Conservation (phyloP, 2,329 filamentous ascomycete genomes). For the Pseudocercospora crystallina region DNA sequence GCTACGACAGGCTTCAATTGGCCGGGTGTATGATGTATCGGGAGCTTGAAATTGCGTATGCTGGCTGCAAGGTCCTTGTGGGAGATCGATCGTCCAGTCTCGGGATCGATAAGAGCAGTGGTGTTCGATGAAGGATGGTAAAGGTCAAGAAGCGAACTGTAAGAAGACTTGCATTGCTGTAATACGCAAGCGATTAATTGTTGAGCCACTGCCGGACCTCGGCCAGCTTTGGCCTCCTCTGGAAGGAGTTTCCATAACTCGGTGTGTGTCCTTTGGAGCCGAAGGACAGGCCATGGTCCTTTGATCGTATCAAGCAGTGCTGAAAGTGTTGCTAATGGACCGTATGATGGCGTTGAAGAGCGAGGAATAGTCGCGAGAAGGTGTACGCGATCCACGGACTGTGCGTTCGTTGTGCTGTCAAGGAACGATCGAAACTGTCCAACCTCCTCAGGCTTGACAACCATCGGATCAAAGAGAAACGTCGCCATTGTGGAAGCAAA, state of each 20-base stretch:
- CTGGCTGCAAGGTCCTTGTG: conserved; percentile 29
- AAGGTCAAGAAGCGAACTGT: conserved; percentile 30
- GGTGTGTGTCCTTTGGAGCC: conserved; percentile 37
- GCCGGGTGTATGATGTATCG: conserved; percentile 13
- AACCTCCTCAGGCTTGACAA: conserved; percentile 14
- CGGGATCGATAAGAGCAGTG: conserved; percentile 33
- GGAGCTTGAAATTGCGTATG: conserved; percentile 31
- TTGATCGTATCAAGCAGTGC: conserved; percentile 23
- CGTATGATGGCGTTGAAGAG: conserved; percentile 22
- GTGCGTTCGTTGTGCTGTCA: conserved; percentile 1
- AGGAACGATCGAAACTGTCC: conserved; percentile 11
- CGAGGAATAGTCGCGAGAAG: conserved; percentile 25
- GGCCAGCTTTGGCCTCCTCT: conserved; percentile 37
- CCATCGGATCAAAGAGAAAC: conserved; percentile 10
- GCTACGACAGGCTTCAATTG: conserved; percentile 47
- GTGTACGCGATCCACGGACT: conserved; percentile 2
- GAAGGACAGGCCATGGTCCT: conserved; percentile 32
- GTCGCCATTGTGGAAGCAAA: conserved; percentile 14
- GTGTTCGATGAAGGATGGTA: conserved; percentile 25
- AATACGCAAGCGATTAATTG: conserved; percentile 23
- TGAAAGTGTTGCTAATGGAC: conserved; percentile 28
- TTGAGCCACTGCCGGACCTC: conserved; percentile 14
- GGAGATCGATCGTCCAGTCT: conserved; percentile 25
- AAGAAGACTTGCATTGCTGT: conserved; percentile 30
- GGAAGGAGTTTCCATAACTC: conserved; percentile 41